Evolutionary conservation across 176 grass and related monocot species (phyloP).

Genomic region (Oropetium thomaeum): DNA sequence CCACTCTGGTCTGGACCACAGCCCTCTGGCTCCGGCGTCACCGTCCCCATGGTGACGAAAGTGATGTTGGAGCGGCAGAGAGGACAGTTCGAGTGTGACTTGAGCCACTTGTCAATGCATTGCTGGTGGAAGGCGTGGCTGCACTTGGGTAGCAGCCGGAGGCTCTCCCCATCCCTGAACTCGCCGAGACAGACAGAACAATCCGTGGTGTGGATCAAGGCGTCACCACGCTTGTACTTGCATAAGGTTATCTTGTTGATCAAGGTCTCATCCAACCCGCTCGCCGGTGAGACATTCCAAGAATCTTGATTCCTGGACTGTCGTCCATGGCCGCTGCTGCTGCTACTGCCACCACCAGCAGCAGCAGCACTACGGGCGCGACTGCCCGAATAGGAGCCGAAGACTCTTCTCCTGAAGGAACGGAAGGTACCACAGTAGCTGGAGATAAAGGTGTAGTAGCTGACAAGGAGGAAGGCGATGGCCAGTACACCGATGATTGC

Average conservation of each 20-base stretch:
- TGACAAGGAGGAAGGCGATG: conserved; percentile 78
- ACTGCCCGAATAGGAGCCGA: conserved; percentile 12
- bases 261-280: conserved; percentile 61
- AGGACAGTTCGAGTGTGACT: conserved; percentile 83
- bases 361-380: neutral
- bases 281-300: conserved; percentile 49
- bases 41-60: neutral
- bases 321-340: conserved; percentile 17
- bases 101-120: conserved; percentile 87
- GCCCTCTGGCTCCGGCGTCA: conserved; percentile 11
- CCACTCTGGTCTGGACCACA: conserved; percentile 18
- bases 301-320: conserved; percentile 45
- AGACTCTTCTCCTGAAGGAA: conserved; percentile 27
- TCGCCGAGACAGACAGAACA: conserved; percentile 92
- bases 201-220: conserved; percentile 42
- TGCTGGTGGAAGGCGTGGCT: conserved; percentile 82
- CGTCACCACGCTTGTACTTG: conserved; percentile 61
- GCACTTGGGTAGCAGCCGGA: conserved; percentile 83
- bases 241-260: conserved; percentile 80
- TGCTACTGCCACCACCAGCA: too few relatives aligned
- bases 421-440: conserved; percentile 61
- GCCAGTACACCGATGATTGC: conserved; percentile 90
- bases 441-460: conserved; percentile 83
- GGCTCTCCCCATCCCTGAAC: conserved; percentile 70
- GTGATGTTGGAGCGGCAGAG: conserved; percentile 81